Evolutionary conservation across 352 stramenopile species (phyloP).

Genomic region (Pythium biforme): DNA sequence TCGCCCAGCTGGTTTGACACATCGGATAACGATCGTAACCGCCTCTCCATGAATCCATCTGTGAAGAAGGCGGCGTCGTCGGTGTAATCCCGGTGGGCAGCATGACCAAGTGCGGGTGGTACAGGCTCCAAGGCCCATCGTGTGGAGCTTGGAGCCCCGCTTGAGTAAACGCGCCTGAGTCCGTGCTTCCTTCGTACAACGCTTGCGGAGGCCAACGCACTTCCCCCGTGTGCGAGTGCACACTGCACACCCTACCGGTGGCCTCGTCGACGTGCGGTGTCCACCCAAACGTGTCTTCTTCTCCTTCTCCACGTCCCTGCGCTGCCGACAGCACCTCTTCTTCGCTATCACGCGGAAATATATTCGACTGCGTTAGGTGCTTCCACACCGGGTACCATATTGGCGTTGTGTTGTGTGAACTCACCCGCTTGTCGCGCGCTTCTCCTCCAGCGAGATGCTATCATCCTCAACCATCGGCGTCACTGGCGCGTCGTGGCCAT

Average conservation of each 20-base stretch:
- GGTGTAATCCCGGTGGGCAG: constrained; percentile 53
- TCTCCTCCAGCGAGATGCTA: background rate
- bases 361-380: too few relatives aligned
- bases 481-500: background rate
- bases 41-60: constrained; percentile 22
- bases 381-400: too few relatives aligned
- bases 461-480: background rate
- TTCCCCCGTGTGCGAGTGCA: constrained; percentile 74
- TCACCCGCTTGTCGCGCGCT: background rate
- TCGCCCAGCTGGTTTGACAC: background rate
- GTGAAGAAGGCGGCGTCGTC: constrained; percentile 25
- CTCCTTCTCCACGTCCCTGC: background rate
- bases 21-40: constrained; percentile 58
- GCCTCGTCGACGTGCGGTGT: constrained; percentile 44
- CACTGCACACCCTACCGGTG: constrained; percentile 50
- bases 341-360: background rate
- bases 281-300: constrained; percentile 49
- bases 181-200: too few relatives aligned
- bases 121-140: constrained; percentile 35
- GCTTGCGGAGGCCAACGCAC: constrained; percentile 41
- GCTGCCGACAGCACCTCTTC: background rate
- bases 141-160: background rate
- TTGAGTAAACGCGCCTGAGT: background rate
- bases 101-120: constrained; percentile 58
- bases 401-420: too few relatives aligned